phyloP scores from a whole-genome alignment of 2,329 filamentous ascomycete species.

The Penicillium griseofulvum region DNA sequence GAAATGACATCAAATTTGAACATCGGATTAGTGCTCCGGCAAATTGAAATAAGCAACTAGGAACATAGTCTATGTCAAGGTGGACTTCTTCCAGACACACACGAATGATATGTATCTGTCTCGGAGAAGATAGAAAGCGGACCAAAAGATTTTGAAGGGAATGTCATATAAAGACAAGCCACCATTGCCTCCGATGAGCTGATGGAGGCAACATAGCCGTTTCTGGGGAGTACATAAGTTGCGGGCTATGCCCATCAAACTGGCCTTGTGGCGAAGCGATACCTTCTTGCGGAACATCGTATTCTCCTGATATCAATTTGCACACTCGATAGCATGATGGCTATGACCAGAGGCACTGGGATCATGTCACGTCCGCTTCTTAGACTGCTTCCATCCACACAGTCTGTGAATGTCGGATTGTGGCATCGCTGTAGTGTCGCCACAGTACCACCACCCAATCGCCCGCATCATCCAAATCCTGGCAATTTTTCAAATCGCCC shows the following conservation, averaged over 20 bases:
- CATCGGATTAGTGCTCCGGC: conserved; percentile 1
- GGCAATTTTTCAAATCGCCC: conserved; percentile 39
- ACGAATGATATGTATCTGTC: background rate
- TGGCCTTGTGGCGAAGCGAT: background rate
- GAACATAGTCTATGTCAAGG: background rate
- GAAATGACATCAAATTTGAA: conserved; percentile 7
- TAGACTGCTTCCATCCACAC: conserved; percentile 1
- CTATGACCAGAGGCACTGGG: background rate
- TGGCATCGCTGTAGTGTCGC: conserved; percentile 9
- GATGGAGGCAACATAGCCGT: background rate
- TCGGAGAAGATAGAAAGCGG: background rate
- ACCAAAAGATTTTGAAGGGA: background rate
- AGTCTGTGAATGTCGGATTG: conserved; percentile 3
- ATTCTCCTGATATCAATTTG: background rate
- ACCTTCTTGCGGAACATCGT: background rate
- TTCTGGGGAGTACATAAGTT: conserved; percentile 1
- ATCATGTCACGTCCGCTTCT: conserved; percentile 9
- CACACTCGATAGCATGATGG: background rate
- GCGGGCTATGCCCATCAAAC: background rate
- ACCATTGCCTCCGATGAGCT: conserved; percentile 1
- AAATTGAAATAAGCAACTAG: background rate
- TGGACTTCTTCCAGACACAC: background rate
- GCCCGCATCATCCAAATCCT: conserved; percentile 28
- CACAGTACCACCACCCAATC: conserved; percentile 12
- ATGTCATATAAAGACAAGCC: background rate